phyloP scores from a whole-genome alignment of 1,284 basidiomycete genomes.

The Marasmius oreades region DNA sequence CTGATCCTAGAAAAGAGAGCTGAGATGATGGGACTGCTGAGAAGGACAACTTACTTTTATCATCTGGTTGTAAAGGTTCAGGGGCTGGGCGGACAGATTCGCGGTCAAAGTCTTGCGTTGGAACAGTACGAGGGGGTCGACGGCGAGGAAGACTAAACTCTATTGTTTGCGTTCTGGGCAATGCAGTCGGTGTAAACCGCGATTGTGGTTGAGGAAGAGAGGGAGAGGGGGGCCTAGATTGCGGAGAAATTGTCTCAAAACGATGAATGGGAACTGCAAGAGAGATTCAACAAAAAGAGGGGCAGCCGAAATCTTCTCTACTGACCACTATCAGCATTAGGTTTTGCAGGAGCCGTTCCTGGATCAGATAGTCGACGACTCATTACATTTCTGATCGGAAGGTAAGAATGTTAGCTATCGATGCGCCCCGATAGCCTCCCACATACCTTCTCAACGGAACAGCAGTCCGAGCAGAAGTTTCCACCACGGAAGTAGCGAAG shows the following conservation, averaged over 20 bases:
- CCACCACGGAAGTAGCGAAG: slow-evolving; percentile 16
- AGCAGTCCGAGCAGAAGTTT: neutral
- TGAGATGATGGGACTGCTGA: neutral
- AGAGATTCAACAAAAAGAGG: slow-evolving; percentile 5
- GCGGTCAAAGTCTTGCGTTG: neutral
- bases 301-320: neutral
- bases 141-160: slow-evolving; percentile 42
- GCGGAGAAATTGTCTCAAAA: slow-evolving; percentile 28
- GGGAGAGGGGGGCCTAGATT: slow-evolving; percentile 7
- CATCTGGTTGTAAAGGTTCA: slow-evolving; percentile 17
- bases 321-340: slow-evolving; percentile 21
- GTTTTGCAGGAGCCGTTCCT: slow-evolving; percentile 17
- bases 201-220: slow-evolving; percentile 11
- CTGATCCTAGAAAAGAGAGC: slow-evolving; percentile 21
- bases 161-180: slow-evolving; percentile 51
- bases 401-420: neutral
- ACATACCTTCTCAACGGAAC: neutral
- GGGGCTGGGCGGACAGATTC: neutral
- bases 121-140: slow-evolving; percentile 8
- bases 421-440: neutral
- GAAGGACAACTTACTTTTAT: slow-evolving; percentile 21
- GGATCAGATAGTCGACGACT: slow-evolving; percentile 38
- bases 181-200: slow-evolving; percentile 15
- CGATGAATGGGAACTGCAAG: slow-evolving; percentile 27
- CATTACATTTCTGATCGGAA: neutral